phyloP scores from a whole-genome alignment of 768 basidiomycete genomes.

The Favolaschia claudopus region DNA sequence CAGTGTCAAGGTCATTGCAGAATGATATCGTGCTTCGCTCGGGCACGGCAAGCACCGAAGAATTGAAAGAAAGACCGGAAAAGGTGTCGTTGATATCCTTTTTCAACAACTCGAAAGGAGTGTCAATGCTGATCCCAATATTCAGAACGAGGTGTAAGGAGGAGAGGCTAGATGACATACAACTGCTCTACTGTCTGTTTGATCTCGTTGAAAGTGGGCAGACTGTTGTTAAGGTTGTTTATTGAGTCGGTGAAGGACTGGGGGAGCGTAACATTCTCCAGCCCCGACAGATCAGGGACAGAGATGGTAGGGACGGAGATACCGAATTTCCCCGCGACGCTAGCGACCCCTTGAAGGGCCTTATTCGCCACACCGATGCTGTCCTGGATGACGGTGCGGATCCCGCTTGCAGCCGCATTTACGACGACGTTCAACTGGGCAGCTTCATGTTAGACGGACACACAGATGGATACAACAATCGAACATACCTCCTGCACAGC shows the following conservation, averaged over 20 bases:
- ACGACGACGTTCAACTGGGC: conserved; percentile 76
- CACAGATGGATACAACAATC: background rate
- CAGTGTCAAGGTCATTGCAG: conserved; percentile 81
- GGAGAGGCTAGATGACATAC: conserved; percentile 51
- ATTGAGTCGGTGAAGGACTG: conserved; percentile 77
- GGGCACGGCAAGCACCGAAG: conserved; percentile 80
- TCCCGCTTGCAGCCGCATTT: conserved; percentile 59
- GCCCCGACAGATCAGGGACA: conserved; percentile 74
- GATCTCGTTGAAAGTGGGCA: conserved; percentile 82
- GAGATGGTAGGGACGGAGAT: conserved; percentile 71
- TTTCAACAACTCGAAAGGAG: conserved; percentile 89
- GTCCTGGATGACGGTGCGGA: conserved; percentile 77
- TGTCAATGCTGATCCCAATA: conserved; percentile 64
- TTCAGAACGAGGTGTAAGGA: background rate
- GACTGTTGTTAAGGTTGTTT: conserved; percentile 75
- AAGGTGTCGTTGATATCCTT: conserved; percentile 91
- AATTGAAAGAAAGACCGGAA: conserved; percentile 71
- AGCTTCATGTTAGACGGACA: background rate
- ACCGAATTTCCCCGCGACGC: conserved; percentile 74
- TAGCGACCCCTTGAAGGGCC: conserved; percentile 62
- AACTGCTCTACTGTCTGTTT: conserved; percentile 71
- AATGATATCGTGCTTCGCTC: conserved; percentile 72
- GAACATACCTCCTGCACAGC: conserved; percentile 82
- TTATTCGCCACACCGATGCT: conserved; percentile 74
- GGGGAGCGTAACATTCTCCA: conserved; percentile 85